Base-by-base conservation (phyloP, 805 yeast species). In the Sugiyamaella mastotermitis region DNA sequence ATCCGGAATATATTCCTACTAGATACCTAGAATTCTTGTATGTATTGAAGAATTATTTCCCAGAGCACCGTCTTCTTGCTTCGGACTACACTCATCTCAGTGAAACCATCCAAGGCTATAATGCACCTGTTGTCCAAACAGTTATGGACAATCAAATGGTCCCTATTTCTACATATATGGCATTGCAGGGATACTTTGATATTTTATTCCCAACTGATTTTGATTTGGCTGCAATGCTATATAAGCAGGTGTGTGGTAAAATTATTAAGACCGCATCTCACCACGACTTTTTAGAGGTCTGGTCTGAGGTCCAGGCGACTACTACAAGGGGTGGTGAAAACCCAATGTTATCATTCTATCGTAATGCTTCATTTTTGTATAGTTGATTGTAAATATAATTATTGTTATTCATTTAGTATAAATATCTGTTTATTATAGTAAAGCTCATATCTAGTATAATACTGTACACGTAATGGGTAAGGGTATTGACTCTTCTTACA, bases 121-220 rank as follows among this genome's bases (percentile, higher is more conserved):
- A 73, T 48, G 68, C 84, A 0, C 94, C 94, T 0, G 86, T 83
- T 2, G 92, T 83, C 0, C 94, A 83, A 54, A 83, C 94, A 0
- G 72, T 82, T 52, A 63, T 81, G 42, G 67, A 77, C 37, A 76
- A 79, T 46, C 65, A 68, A 40, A 80, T 82, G 79, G 71, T 83
- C 3, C 78, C 83, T 15, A 74, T 80, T 0, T 69, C 77, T 26
- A 77, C 88, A 0, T 84, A 78, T 56, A 79, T 85, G 88, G 80
- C 74, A n/a, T 71, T 80, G 27, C 94, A 83, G 55, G 95, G 95
- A 0, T 81, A 71, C 52, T 85, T 83, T 55, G 94, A 85, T 57
- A 84, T 85, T 35, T 76, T 83, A 80, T 85, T 85, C 53, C 84
- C 94, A 7, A 85, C 94, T 0, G 82, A 85, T 52, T 86, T 85